These are phyloP conservation scores for Phialophora tarda DNA, from an alignment of 2,329 filamentous ascomycete species.

Conservation along the genomic window DNA sequence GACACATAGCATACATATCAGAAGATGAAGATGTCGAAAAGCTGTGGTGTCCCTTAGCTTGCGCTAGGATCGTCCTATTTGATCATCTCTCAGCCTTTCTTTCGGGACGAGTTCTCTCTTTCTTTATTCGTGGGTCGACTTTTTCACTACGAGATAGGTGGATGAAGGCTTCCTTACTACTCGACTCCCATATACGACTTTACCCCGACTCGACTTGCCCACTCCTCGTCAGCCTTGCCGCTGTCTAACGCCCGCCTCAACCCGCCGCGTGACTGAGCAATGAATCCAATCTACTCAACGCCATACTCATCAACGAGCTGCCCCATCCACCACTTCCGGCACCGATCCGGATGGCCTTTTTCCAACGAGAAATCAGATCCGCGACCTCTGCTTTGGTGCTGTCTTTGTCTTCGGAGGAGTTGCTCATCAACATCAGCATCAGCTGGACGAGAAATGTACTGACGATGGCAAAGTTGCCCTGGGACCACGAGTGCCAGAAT, in stretches of 20 bases:
- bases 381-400: slow-evolving; percentile 10
- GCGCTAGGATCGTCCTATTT: too few species aligned
- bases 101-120: too few species aligned
- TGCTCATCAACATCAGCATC: slow-evolving; percentile 3
- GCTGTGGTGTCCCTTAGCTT: too few species aligned
- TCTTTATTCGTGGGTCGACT: too few species aligned
- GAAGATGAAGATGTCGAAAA: too few species aligned
- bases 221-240: too few species aligned
- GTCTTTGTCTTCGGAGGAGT: neutral
- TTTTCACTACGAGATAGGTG: too few species aligned
- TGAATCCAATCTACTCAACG: slow-evolving; percentile 21
- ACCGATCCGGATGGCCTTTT: slow-evolving; percentile 20
- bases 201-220: too few species aligned
- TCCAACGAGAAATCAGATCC: slow-evolving; percentile 25
- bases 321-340: slow-evolving; percentile 27
- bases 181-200: too few species aligned
- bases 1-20: too few species aligned
- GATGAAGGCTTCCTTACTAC: too few species aligned
- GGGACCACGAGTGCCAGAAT: slow-evolving; percentile 31
- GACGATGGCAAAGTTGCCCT: slow-evolving; percentile 29
- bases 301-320: slow-evolving; percentile 27
- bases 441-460: slow-evolving; percentile 27
- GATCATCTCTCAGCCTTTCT: too few species aligned
- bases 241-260: neutral
- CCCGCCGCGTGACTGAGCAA: slow-evolving; percentile 7